Conservation (phyloP, 2,329 filamentous ascomycete genomes). For the Aureobasidium subglaciale region DNA sequence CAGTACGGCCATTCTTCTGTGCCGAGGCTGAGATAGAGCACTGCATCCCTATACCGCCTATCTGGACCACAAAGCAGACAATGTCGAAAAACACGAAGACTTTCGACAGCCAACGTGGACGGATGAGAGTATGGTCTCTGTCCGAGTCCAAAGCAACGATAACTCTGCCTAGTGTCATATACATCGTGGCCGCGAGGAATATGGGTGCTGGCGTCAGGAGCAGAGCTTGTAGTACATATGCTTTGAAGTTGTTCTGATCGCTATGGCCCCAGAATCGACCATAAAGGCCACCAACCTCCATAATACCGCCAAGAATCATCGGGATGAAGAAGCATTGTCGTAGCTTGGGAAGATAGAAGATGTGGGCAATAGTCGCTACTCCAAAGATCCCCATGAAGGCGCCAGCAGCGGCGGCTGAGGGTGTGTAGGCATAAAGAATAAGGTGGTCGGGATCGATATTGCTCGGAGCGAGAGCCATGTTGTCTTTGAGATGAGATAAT, state of each 20-base stretch:
- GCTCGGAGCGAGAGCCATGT: slow-evolving; percentile 7
- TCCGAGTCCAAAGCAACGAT: slow-evolving; percentile 23
- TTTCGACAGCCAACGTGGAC: slow-evolving; percentile 43
- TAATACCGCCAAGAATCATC: slow-evolving; percentile 31
- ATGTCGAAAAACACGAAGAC: slow-evolving; percentile 51
- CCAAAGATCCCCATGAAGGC: slow-evolving; percentile 32
- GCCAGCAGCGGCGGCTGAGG: slow-evolving; percentile 29
- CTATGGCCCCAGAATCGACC: slow-evolving; percentile 33
- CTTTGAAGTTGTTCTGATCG: slow-evolving; percentile 30
- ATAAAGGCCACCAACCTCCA: slow-evolving; percentile 36
- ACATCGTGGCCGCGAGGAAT: slow-evolving; percentile 41
- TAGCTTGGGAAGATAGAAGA: slow-evolving; percentile 28
- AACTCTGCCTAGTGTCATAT: slow-evolving; percentile 40
- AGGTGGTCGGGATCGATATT: slow-evolving; percentile 2
- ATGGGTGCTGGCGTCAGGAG: slow-evolving; percentile 39
- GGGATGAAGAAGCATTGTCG: slow-evolving; percentile 33
- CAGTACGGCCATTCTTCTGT: slow-evolving; percentile 1
- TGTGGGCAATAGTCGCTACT: slow-evolving; percentile 25
- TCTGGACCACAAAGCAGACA: slow-evolving; percentile 46
- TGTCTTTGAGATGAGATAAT: too few relatives aligned
- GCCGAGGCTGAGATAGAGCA: background rate
- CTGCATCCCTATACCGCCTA: slow-evolving; percentile 29
- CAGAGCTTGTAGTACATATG: slow-evolving; percentile 37
- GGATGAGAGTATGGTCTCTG: slow-evolving; percentile 35
- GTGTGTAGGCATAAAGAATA: slow-evolving; percentile 29